phyloP scores from a whole-genome alignment of 805 yeast species.

The Candida sonorensis region DNA sequence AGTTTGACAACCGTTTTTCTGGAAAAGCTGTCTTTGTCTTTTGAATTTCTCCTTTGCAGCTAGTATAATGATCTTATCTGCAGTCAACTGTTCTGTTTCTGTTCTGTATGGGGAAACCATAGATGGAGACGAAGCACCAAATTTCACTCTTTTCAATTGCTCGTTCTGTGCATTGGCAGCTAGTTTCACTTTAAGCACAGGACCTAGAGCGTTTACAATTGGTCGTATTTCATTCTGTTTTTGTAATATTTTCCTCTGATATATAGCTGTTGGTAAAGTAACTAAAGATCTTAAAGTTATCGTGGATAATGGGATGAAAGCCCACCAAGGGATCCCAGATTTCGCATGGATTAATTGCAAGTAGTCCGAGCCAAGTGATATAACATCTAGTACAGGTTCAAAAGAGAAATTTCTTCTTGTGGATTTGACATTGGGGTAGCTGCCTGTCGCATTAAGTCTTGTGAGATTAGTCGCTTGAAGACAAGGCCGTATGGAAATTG shows the following conservation, averaged over 20 bases:
- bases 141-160: constrained; percentile 22
- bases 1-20: constrained; percentile 57
- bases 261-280: constrained; percentile 74
- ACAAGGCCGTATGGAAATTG: no score
- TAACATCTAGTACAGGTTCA: constrained; percentile 14
- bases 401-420: constrained; percentile 15
- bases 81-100: constrained; percentile 41
- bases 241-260: constrained; percentile 61
- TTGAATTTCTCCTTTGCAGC: constrained; percentile 73
- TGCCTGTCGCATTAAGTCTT: no score
- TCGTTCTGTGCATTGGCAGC: constrained; percentile 39
- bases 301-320: constrained; percentile 68
- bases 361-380: constrained; percentile 22
- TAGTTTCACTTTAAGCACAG: constrained; percentile 55
- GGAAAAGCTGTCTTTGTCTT: constrained; percentile 67
- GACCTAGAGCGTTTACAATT: constrained; percentile 64
- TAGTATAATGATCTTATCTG: constrained; percentile 71
- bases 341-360: constrained; percentile 43
- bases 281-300: constrained; percentile 53
- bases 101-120: constrained; percentile 23
- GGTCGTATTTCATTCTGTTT: constrained; percentile 71
- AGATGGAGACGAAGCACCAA: constrained; percentile 5
- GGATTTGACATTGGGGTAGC: no score
- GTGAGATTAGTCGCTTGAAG: no score
- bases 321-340: constrained; percentile 79